A percentile compares a stretch with the other conserved stretches of the same genome.
Conservation (phyloP, 441 rosid species). For the Populus hybrid region DNA sequence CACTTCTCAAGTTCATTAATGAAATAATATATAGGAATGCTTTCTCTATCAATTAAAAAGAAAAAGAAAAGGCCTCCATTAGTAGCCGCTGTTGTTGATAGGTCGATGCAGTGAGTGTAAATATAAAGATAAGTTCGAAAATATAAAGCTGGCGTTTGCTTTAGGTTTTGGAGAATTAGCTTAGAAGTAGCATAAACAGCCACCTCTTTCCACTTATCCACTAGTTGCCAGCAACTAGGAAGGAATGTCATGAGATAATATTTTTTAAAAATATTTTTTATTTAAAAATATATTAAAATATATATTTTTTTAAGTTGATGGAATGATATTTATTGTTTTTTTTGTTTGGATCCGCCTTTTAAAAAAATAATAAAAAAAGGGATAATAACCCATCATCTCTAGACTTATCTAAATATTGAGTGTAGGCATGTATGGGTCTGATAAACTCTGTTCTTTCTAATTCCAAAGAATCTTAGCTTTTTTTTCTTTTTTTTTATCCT, state of each 20-base stretch:
- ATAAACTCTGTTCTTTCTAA: rapidly evolving
- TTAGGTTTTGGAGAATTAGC: not conserved
- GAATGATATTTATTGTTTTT: too few relatives aligned
- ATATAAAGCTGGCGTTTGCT: not conserved
- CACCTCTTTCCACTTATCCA: not conserved
- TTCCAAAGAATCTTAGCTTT: too few relatives aligned
- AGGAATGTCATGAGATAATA: too few relatives aligned
- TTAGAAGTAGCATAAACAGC: not conserved
- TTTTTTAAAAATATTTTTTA: too few relatives aligned
- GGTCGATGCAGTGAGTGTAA: not conserved
- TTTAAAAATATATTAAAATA: too few relatives aligned
- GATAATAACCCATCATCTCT: too few relatives aligned
- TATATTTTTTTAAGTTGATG: too few relatives aligned
- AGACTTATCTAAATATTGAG: rapidly evolving
- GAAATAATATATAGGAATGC: too few relatives aligned
- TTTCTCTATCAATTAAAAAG: not conserved
- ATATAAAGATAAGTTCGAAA: not conserved
- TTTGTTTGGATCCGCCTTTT: rapidly evolving
- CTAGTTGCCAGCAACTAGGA: too few relatives aligned
- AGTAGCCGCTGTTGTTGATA: not conserved
- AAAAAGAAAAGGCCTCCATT: not conserved
- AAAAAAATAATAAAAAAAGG: too few relatives aligned
- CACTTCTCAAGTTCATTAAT: too few relatives aligned
- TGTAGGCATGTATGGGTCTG: rapidly evolving
- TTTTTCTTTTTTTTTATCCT: too few relatives aligned